phyloP scores from a whole-genome alignment of 495 filamentous ascomycete genomes.

The Platismatia glauca region DNA sequence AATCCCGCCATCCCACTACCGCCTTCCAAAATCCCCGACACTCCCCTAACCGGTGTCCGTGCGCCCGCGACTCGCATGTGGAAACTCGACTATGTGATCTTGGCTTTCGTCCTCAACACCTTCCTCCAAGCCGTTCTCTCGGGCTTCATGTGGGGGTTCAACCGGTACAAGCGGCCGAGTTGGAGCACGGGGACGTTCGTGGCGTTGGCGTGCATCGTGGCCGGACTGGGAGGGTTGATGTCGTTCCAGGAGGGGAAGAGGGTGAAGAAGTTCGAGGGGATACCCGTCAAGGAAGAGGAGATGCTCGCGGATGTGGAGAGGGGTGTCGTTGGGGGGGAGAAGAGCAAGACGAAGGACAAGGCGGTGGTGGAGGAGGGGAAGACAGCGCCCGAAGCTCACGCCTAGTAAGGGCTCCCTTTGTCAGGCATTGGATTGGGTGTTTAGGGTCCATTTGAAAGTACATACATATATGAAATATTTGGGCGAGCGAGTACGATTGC shows the following conservation, averaged over 20 bases:
- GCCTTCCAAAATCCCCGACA: conserved; percentile 40
- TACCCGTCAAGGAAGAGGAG: conserved; percentile 21
- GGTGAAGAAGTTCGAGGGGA: conserved; percentile 22
- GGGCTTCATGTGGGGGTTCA: conserved; percentile 72
- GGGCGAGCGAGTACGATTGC: neutral
- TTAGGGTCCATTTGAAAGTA: neutral
- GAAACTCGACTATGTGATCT: conserved; percentile 76
- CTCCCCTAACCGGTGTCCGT: conserved; percentile 53
- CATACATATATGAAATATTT: neutral
- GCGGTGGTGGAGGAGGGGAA: neutral
- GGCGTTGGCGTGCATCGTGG: conserved; percentile 56
- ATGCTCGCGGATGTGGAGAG: conserved; percentile 21
- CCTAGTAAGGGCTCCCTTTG: neutral
- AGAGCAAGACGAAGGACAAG: neutral
- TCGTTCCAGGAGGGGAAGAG: conserved; percentile 49
- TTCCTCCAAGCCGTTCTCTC: conserved; percentile 63
- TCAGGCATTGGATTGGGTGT: neutral
- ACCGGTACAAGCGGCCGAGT: conserved; percentile 57
- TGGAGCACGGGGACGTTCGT: conserved; percentile 73
- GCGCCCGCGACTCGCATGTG: conserved; percentile 58
- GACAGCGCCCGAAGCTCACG: neutral
- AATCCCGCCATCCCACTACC: conserved; percentile 48
- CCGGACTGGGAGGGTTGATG: conserved; percentile 59
- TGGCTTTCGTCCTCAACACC: conserved; percentile 65
- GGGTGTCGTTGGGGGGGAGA: conserved; percentile 19